Conservation (phyloP, 805 yeast genomes). For the Spathaspora girioi region DNA sequence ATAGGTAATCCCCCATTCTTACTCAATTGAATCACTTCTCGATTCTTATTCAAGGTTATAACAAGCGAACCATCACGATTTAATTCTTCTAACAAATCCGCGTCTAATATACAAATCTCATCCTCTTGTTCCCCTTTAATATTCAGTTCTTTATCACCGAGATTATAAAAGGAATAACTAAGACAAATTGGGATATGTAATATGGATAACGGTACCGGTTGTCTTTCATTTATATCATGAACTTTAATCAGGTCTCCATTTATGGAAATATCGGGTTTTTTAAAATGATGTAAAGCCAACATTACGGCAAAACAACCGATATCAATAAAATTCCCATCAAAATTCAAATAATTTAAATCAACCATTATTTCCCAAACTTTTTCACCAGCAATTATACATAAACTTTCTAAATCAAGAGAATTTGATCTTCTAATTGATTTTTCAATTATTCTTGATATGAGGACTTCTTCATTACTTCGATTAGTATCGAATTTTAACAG, state of each 20-base stretch:
- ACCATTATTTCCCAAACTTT: slow-evolving; percentile 91
- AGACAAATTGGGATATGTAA: slow-evolving; percentile 88
- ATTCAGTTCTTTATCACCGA: slow-evolving; percentile 59
- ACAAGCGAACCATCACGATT: slow-evolving; percentile 77
- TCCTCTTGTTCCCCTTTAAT: slow-evolving; percentile 60
- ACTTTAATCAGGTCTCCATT: slow-evolving; percentile 54
- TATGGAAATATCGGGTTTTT: slow-evolving; percentile 72
- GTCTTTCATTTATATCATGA: slow-evolving; percentile 72
- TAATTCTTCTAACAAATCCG: slow-evolving; percentile 71
- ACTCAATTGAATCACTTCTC: slow-evolving; percentile 85
- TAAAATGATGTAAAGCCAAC: slow-evolving; percentile 78
- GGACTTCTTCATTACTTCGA: slow-evolving; percentile 70
- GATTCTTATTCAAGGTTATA: slow-evolving; percentile 81
- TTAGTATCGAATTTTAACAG: slow-evolving; percentile 78
- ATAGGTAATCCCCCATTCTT: slow-evolving; percentile 90
- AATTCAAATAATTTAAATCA: slow-evolving; percentile 82
- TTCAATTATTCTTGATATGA: slow-evolving; percentile 80
- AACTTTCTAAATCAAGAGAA: slow-evolving; percentile 84
- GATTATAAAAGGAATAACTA: slow-evolving; percentile 82
- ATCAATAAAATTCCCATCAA: slow-evolving; percentile 91
- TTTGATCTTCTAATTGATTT: slow-evolving; percentile 88
- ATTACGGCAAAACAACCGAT: slow-evolving; percentile 88
- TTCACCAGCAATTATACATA: slow-evolving; percentile 87
- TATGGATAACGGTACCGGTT: slow-evolving; percentile 81
- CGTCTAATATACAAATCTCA: slow-evolving; percentile 70